These are phyloP conservation scores for Trichophyton rubrum DNA, from an alignment of 2,329 filamentous ascomycete species.

Conservation along the genomic window DNA sequence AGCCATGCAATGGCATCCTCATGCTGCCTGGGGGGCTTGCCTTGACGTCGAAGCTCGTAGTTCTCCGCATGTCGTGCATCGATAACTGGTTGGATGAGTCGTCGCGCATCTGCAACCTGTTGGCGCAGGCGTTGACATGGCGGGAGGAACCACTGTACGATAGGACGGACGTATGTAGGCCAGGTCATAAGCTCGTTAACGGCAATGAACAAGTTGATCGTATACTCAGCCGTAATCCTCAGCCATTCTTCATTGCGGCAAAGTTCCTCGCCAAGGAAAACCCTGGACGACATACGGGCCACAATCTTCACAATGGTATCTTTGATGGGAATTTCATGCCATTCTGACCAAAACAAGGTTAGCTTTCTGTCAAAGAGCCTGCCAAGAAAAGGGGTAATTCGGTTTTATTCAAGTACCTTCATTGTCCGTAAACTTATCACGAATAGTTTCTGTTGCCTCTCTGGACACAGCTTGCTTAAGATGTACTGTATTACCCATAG, in stretches of 20 bases:
- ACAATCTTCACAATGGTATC: conserved; percentile 12
- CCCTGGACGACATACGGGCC: conserved; percentile 12
- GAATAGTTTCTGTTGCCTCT: conserved; percentile 8
- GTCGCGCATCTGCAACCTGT: conserved; percentile 9
- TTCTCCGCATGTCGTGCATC: conserved; percentile 9
- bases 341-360: conserved; percentile 6
- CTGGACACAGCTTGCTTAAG: conserved; percentile 11
- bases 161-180: conserved; percentile 4
- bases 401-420: conserved; percentile 3
- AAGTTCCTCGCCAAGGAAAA: conserved; percentile 13
- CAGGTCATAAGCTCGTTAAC: conserved; percentile 13
- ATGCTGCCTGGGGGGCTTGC: conserved; percentile 7
- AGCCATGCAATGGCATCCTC: conserved; percentile 19
- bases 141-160: conserved; percentile 12
- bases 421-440: conserved; percentile 10
- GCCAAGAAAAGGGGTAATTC: not conserved
- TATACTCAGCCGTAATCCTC: conserved; percentile 12
- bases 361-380: not conserved
- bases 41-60: conserved; percentile 7
- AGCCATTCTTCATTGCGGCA: conserved; percentile 15
- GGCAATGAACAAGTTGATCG: conserved; percentile 12
- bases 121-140: conserved; percentile 8
- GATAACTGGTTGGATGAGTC: conserved; percentile 14
- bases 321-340: conserved; percentile 14
- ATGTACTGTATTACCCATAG: conserved; percentile 3